These are phyloP conservation scores for Phytopythium boreale DNA, from an alignment of 352 stramenopile species.

Conservation along the genomic window DNA sequence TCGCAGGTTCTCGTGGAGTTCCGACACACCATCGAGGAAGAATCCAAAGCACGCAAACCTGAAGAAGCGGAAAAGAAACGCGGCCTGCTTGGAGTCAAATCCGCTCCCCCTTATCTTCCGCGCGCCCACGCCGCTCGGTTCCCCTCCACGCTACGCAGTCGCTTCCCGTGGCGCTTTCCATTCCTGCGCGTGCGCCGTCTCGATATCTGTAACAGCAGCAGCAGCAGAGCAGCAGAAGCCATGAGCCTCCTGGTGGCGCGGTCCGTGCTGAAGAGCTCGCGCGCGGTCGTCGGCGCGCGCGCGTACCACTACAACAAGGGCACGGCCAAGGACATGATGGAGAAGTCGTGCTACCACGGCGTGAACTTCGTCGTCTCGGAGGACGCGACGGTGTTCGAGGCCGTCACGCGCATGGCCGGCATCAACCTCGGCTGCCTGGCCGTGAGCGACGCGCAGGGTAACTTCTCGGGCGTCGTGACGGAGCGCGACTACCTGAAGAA, in stretches of 20 bases:
- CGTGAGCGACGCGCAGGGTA: conserved; percentile 82
- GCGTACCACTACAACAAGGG: conserved; percentile 76
- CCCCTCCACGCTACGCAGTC: not conserved
- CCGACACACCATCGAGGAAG: not conserved
- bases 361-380: conserved; percentile 95
- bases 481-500: conserved; percentile 97
- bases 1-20: not conserved
- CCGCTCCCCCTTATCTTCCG: not conserved
- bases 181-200: not conserved
- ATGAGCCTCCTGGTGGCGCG: conserved; percentile 3
- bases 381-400: conserved; percentile 92
- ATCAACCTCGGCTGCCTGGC: conserved; percentile 93
- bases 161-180: not conserved
- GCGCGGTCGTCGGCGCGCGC: conserved; percentile 1
- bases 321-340: conserved; percentile 88
- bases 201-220: not conserved
- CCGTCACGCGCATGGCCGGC: conserved; percentile 93
- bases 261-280: not conserved
- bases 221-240: not conserved
- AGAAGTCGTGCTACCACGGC: conserved; percentile 92
- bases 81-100: not conserved
- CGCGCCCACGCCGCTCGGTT: too few relatives aligned
- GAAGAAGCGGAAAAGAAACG: conserved; percentile 2
- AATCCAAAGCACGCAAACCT: not conserved
- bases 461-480: conserved; percentile 90